A percentile compares a stretch with the other conserved stretches of the same genome.
Conservation (phyloP, 345 rosid species). For the Psidium friedrichsthalianum region DNA sequence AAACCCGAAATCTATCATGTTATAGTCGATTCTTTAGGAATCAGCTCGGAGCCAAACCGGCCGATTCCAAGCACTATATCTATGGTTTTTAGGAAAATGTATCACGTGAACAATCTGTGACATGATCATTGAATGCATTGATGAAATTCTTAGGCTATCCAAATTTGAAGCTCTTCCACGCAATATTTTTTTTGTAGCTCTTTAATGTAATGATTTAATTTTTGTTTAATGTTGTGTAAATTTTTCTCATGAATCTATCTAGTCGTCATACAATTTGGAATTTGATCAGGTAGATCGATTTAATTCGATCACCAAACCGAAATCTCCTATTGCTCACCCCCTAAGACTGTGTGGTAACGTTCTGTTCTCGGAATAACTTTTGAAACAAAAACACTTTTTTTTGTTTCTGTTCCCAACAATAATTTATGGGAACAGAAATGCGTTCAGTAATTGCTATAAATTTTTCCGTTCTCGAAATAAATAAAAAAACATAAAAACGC, state of each 20-base stretch:
- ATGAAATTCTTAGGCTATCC: background rate
- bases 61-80: background rate
- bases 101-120: background rate
- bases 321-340: background rate
- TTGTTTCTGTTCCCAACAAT: too few species aligned
- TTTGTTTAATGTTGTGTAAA: background rate
- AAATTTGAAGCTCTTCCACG: background rate
- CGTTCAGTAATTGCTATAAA: too few species aligned
- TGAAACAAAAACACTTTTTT: too few species aligned
- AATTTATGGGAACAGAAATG: too few species aligned
- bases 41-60: rapidly evolving
- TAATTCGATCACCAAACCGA: background rate
- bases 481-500: too few species aligned
- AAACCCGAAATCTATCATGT: background rate
- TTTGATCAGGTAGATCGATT: background rate
- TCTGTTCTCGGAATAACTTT: too few species aligned
- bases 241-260: background rate
- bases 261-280: background rate
- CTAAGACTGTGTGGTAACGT: too few species aligned
- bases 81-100: background rate
- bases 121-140: background rate
- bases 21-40: background rate
- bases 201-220: too few species aligned
- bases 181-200: too few species aligned
- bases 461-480: too few species aligned